Evolutionary conservation across 495 filamentous ascomycete genomes (phyloP).

Genomic region (Aspergillus cristatus): DNA sequence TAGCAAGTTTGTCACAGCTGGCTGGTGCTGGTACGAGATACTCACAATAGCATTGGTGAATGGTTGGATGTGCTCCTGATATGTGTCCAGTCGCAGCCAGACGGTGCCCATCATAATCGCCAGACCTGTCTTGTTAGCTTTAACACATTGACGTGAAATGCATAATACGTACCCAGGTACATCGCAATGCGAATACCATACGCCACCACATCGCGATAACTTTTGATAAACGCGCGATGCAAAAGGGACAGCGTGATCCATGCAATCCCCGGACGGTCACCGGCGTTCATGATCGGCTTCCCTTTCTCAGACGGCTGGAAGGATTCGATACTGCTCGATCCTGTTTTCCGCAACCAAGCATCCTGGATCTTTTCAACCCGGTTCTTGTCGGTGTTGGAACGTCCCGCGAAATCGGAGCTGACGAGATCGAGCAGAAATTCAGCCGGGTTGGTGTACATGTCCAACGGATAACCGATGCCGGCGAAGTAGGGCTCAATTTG

Average conservation of each 20-base stretch:
- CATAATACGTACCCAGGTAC: constrained; percentile 53
- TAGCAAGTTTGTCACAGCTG: neutral
- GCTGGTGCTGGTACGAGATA: neutral
- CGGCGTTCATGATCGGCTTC: constrained; percentile 12
- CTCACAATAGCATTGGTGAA: constrained; percentile 67
- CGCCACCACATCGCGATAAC: constrained; percentile 68
- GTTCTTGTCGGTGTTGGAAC: constrained; percentile 28
- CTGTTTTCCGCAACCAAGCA: constrained; percentile 20
- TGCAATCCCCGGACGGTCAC: constrained; percentile 11
- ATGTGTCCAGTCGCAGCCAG: constrained; percentile 58
- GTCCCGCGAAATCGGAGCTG: constrained; percentile 59
- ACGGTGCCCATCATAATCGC: constrained; percentile 86
- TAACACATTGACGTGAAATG: neutral
- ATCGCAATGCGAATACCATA: constrained; percentile 76
- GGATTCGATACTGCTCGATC: constrained; percentile 6
- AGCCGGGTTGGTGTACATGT: constrained; percentile 62
- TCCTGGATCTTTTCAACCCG: constrained; percentile 21
- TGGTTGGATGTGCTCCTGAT: constrained; percentile 62
- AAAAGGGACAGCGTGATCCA: constrained; percentile 45
- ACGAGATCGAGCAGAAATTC: constrained; percentile 67
- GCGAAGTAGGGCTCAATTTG: constrained; percentile 49
- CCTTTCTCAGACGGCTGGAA: constrained; percentile 8
- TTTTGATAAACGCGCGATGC: constrained; percentile 69
- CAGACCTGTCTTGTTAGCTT: constrained; percentile 31
- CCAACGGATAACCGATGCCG: constrained; percentile 47